Conservation (phyloP, 768 basidiomycete species). For the Phlebiopsis gigantea region DNA sequence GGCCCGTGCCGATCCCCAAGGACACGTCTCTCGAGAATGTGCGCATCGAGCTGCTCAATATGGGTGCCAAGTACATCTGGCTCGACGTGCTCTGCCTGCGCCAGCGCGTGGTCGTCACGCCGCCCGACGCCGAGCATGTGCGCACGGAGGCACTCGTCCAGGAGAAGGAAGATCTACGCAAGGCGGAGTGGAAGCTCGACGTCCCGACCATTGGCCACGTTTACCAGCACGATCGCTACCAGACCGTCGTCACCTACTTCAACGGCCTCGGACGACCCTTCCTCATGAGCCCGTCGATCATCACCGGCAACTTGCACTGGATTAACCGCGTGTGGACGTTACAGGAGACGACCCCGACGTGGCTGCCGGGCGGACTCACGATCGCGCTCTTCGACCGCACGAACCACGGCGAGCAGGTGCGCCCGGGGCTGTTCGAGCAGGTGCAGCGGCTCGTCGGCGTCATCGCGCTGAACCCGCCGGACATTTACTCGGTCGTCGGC, state of each 20-base stretch:
- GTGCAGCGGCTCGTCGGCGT: neutral
- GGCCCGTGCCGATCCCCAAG: slow-evolving; percentile 4
- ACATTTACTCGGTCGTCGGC: neutral
- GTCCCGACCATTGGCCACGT: slow-evolving; percentile 1
- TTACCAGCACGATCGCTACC: neutral
- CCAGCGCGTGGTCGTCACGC: neutral
- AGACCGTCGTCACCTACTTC: neutral
- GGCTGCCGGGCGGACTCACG: neutral
- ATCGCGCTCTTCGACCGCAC: neutral
- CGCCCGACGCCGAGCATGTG: neutral
- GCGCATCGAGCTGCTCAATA: slow-evolving; percentile 3
- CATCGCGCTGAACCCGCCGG: neutral
- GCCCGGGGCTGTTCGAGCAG: neutral
- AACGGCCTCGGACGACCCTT: neutral
- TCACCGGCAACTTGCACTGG: neutral
- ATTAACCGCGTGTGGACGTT: neutral
- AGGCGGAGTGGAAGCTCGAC: neutral
- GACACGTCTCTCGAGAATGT: slow-evolving; percentile 2
- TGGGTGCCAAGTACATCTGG: slow-evolving; percentile 1
- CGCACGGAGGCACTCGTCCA: neutral
- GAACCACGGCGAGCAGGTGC: neutral
- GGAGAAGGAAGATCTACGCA: neutral
- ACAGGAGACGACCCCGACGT: neutral
- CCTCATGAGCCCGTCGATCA: neutral
- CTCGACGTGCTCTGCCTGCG: slow-evolving; percentile 3